Conservation (phyloP, 1,284 basidiomycete genomes). For the Puccinia triticina region DNA sequence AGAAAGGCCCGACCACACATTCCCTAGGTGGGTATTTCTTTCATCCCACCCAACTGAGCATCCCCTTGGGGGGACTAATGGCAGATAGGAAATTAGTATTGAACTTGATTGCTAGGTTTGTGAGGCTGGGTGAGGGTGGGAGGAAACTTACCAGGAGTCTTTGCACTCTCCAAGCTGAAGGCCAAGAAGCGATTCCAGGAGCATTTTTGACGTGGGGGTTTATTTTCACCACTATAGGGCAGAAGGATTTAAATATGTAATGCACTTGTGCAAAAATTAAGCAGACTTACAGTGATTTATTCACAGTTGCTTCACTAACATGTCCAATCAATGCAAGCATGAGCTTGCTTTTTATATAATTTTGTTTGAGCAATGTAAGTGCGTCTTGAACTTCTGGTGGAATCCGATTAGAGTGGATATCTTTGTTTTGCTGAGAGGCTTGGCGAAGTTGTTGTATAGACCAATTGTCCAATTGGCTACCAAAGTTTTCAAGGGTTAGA, state of each 20-base stretch:
- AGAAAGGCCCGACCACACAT: background rate
- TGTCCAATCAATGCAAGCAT: background rate
- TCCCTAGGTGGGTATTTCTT: background rate
- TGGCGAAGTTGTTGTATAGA: background rate
- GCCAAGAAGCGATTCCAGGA: background rate
- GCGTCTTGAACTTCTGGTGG: background rate
- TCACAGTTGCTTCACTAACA: background rate
- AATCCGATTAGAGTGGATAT: background rate
- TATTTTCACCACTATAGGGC: background rate
- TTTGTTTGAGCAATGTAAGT: background rate
- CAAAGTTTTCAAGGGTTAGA: conserved; percentile 3
- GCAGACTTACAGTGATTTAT: background rate
- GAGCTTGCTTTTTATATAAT: conserved; percentile 3
- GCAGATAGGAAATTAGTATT: background rate
- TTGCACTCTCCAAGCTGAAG: background rate
- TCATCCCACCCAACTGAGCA: background rate
- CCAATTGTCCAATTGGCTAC: background rate
- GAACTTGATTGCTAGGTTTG: too few species aligned
- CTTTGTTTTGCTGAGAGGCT: background rate
- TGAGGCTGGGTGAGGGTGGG: background rate
- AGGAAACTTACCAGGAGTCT: background rate
- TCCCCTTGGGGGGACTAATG: background rate
- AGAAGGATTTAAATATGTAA: background rate
- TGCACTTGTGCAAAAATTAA: background rate
- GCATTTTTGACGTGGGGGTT: background rate